Evolutionary conservation across 2,329 filamentous ascomycete species (phyloP).

Genomic region (Fusarium subglutinans): DNA sequence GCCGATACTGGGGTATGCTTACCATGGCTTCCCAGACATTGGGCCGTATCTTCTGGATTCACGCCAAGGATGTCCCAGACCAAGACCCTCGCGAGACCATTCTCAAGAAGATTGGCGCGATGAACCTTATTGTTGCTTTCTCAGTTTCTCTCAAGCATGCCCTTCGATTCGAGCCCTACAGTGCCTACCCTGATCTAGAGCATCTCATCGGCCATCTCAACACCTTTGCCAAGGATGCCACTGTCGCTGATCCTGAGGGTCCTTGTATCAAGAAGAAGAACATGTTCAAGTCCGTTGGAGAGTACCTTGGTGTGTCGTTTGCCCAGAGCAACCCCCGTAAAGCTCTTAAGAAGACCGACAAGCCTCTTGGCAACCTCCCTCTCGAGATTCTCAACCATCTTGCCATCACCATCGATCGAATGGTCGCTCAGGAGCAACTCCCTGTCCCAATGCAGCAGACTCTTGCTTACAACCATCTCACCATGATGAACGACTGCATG

Average conservation of each 20-base stretch:
- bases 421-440: constrained; percentile 65
- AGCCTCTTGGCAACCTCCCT: constrained; percentile 83
- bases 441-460: constrained; percentile 67
- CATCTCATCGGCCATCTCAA: constrained; percentile 76
- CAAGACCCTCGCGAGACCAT: constrained; percentile 70
- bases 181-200: constrained; percentile 77
- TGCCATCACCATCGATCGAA: constrained; percentile 70
- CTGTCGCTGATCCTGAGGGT: constrained; percentile 49
- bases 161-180: constrained; percentile 84
- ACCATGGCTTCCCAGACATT: constrained; percentile 72
- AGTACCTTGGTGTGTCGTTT: constrained; percentile 80
- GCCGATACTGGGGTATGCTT: constrained; percentile 70
- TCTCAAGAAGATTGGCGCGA: constrained; percentile 75
- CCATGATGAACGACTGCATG: constrained; percentile 75
- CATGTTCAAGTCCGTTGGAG: constrained; percentile 71
- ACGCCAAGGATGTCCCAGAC: constrained; percentile 67
- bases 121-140: constrained; percentile 83
- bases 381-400: constrained; percentile 82
- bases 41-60: constrained; percentile 85
- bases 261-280: constrained; percentile 54
- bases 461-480: constrained; percentile 67
- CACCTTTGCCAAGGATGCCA: constrained; percentile 73
- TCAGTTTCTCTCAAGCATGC: constrained; percentile 83
- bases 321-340: constrained; percentile 82
- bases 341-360: constrained; percentile 75